A percentile compares a stretch with the other conserved stretches of the same genome.
Evolutionary conservation across 2,329 filamentous ascomycete species (phyloP).

Genomic region (Ceratocystis harringtonii): DNA sequence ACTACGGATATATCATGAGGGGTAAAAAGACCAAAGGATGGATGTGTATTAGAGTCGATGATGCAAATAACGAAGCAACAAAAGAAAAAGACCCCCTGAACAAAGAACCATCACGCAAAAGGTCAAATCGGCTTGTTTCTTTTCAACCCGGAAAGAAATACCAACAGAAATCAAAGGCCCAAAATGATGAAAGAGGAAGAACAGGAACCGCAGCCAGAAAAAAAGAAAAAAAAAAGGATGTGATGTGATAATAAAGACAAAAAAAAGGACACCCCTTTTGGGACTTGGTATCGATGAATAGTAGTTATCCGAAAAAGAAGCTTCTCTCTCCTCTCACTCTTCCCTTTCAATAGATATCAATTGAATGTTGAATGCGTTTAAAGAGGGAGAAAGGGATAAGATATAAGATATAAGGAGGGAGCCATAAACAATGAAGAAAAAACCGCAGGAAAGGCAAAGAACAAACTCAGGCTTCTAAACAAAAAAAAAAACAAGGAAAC

Average conservation of each 20-base stretch:
- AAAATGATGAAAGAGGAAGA: constrained; percentile 5
- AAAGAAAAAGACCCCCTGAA: not conserved
- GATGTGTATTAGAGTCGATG: not conserved
- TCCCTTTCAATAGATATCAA: not conserved
- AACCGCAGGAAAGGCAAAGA: not conserved
- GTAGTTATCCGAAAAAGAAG: not conserved
- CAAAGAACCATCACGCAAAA: not conserved
- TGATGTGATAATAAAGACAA: not conserved
- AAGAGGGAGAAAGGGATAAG: not conserved
- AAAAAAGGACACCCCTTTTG: not conserved
- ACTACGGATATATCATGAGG: too few species aligned
- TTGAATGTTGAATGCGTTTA: not conserved
- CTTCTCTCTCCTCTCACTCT: not conserved
- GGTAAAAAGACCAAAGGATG: not conserved
- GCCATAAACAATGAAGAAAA: not conserved
- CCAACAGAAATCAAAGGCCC: not conserved
- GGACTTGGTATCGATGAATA: constrained; percentile 2
- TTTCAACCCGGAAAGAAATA: not conserved
- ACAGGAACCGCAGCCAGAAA: constrained; percentile 3
- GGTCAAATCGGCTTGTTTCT: not conserved
- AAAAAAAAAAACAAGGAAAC: not conserved
- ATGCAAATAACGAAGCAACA: not conserved
- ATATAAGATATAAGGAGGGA: not conserved
- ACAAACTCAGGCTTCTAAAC: not conserved
- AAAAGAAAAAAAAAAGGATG: not conserved